Base-by-base conservation (phyloP, 1,284 basidiomycete species). In the Rhodotorula sp. region DNA sequence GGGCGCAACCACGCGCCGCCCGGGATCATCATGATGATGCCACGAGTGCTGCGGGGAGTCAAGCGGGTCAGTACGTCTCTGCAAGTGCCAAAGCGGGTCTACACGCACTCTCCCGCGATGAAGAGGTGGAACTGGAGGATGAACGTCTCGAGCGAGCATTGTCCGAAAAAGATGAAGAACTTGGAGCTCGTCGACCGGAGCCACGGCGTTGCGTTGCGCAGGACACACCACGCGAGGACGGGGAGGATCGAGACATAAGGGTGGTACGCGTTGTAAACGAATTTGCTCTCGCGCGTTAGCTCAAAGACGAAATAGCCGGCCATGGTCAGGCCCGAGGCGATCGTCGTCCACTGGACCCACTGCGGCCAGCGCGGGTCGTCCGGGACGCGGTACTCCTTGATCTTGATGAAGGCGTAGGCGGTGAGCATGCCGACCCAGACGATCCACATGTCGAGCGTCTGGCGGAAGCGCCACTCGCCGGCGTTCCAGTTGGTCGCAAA, bases 101-200 rank as follows among this genome's bases (percentile, higher is more conserved):
- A 12, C 25, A 72, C 74, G 61, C 57, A 74, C 74, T 95, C 92
- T 8, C 87, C 90, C 0, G 90, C 92, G 52, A 95, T 85, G 90
- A 92, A 94, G 63, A 92, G 84, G 81, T 95, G 92, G 82, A 90
- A 94, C 80, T 95, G 91, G 74, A 93, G 87, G 79, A 94, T 90
- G 68, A 74, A 74, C 16, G 71, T 73, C 64, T 75, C 78, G 56
- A 74, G 70, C 25, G 76, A 77, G 66, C 74, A 79, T 79, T 85
- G 87, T 55, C 92, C 92, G 67, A 94, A 86, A 81, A 91, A 92
- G 53, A 87, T 88, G 82, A 93, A 94, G 27, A 88, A 82, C 45
- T 84, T 84, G 16, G 88, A 91, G 34, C 87, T 87, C 44, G 85
- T 86, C 2, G 90, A 90, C 27, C 92, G 88, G 62, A 93, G 82